These are phyloP conservation scores for Bonia amplexicaulis DNA, from an alignment of 176 grass and related monocot genomes.

Conservation along the genomic window DNA sequence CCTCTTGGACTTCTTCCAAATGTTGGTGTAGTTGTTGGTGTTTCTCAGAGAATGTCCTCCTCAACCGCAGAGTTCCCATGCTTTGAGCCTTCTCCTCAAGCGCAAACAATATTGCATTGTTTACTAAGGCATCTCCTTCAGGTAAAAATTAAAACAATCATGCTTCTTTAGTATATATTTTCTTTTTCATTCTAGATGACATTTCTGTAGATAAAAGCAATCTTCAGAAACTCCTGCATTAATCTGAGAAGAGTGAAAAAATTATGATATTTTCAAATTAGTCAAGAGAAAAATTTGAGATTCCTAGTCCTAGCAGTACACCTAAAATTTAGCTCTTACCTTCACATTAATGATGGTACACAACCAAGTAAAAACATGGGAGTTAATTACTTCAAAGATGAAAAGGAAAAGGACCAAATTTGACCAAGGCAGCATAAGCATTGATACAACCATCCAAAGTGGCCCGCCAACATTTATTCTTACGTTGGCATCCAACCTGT, in stretches of 20 bases:
- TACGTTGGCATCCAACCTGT: not conserved
- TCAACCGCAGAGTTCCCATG: constrained; percentile 93
- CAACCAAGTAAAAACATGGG: not conserved
- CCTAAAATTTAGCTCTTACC: constrained; percentile 10
- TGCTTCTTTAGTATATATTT: constrained; percentile 13
- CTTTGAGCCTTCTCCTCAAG: constrained; percentile 94
- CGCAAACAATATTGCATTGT: constrained; percentile 98
- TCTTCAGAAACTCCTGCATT: not conserved
- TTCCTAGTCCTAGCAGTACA: not conserved
- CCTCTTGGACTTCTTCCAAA: constrained; percentile 98
- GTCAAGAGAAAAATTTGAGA: not conserved
- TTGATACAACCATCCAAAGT: not conserved
- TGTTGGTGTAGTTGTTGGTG: constrained; percentile 87
- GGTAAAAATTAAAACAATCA: constrained; percentile 29
- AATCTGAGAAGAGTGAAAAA: not conserved
- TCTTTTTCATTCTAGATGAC: not conserved
- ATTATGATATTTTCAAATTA: not conserved
- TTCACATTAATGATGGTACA: not conserved
- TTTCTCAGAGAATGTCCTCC: constrained; percentile 94
- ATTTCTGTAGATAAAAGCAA: not conserved
- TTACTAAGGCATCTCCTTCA: constrained; percentile 94
- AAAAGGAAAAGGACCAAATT: not conserved
- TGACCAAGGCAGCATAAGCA: not conserved
- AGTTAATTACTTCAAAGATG: not conserved
- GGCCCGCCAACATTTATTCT: not conserved